Evolutionary conservation across 208 protist genomes (phyloP), one percentile per base, ranked within the genome.

Genomic region (Wallacemonas sp.): DNA sequence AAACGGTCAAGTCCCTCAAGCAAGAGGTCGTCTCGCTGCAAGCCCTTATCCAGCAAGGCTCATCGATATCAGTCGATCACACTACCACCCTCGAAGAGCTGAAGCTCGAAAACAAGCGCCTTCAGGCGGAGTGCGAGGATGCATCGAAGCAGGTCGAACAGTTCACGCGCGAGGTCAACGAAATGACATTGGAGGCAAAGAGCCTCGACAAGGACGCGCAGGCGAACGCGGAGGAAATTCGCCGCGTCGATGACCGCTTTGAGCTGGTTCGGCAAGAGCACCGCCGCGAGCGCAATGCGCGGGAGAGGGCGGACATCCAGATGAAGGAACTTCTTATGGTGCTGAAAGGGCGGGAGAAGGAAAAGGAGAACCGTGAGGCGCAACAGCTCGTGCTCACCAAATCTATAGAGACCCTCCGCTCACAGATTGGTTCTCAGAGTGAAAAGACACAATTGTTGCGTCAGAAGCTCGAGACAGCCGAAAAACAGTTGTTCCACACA

Each of bases 1-100:
- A 99, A 60, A 99, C 97, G 27, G 97, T 99, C 55, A 82, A 97
- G 63, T 82, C 94, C 30, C 82, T 99, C 12, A 96, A 97, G 68
- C 54, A 88, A 31, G 98, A 99, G 70, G 97, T 99, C 19, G 66
- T 81, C 24, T 88, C 98, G 12, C 80, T 99, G 36, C 93, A 91
- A 51, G 64, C 85, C 21, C 83, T 99, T 34, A 86, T 98, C n/a
- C 91, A 98, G 49, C 89, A 98, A 45, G 96, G 94, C 42, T 82
- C 85, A 3, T 86, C 78, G 3, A 70, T 99, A 12, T 90, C 81
- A 38, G 71, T 95, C 1, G 92, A 97, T 24, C 94, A 99, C 63
- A 95, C 98, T 39, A 84, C 90, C 51, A 95, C 94, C 9, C 82
- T 99, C 14, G 96, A 98, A 69, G 94, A 98, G 70, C 81, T 99